Evolutionary conservation across 2,329 filamentous ascomycete species (phyloP).

Genomic region (Gliomastix tumulicola): DNA sequence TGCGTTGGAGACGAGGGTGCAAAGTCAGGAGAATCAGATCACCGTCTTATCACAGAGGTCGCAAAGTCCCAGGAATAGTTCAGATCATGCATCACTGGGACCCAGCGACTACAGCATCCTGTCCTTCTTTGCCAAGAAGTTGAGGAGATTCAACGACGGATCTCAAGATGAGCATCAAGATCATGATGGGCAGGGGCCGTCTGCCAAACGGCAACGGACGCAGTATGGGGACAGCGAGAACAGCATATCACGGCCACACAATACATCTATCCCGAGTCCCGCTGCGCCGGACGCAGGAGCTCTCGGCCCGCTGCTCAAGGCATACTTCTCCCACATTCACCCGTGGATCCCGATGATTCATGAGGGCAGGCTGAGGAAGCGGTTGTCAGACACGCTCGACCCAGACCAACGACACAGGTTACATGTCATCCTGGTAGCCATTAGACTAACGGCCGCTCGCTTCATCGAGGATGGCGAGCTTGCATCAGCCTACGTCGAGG

Average conservation of each 20-base stretch:
- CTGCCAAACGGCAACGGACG: too few relatives aligned
- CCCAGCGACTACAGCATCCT: too few relatives aligned
- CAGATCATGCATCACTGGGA: too few relatives aligned
- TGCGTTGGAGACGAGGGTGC: constrained; percentile 1
- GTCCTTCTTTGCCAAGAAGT: too few relatives aligned
- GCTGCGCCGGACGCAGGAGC: constrained; percentile 7
- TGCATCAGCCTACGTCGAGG: constrained; percentile 9
- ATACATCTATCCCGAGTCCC: constrained; percentile 11
- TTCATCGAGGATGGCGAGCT: constrained; percentile 14
- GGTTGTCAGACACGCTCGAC: constrained; percentile 15
- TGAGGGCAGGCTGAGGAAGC: constrained; percentile 15
- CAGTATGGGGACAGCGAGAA: too few relatives aligned
- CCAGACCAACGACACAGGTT: constrained; percentile 14
- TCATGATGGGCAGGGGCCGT: too few relatives aligned
- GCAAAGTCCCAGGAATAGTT: too few relatives aligned
- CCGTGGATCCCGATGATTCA: constrained; percentile 32
- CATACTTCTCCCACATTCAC: constrained; percentile 27
- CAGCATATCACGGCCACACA: constrained; percentile 11
- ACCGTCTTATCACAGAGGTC: too few relatives aligned
- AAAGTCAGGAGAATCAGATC: too few relatives aligned
- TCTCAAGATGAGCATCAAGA: constrained; percentile 14
- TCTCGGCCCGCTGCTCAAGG: constrained; percentile 11
- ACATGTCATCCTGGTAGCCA: constrained; percentile 25
- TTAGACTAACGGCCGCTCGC: constrained; percentile 16
- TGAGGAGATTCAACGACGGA: too few relatives aligned